Percentiles rank a stretch among this genome's conserved stretches.
Evolutionary conservation across 2,329 filamentous ascomycete genomes (phyloP).

Genomic region (Phaeosphaeria sp.): DNA sequence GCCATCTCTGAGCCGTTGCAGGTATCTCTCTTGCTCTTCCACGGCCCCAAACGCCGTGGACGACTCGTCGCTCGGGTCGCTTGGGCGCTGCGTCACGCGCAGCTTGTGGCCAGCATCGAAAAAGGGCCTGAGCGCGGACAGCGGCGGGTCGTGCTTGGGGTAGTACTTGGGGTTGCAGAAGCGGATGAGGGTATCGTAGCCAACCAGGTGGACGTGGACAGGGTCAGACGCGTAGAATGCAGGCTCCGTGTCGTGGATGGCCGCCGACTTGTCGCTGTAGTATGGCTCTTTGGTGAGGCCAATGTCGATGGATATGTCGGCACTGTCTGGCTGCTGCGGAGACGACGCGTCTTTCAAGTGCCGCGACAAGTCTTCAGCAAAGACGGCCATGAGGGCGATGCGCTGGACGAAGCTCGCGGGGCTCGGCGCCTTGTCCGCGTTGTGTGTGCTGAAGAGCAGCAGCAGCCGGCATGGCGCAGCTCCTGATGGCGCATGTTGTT

Average conservation of each 20-base stretch:
- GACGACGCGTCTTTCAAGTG: constrained; percentile 15
- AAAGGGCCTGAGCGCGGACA: constrained; percentile 66
- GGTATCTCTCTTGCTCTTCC: constrained; percentile 62
- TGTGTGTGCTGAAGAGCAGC: constrained; percentile 68
- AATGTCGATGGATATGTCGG: constrained; percentile 62
- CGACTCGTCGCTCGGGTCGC: constrained; percentile 41
- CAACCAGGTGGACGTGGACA: constrained; percentile 71
- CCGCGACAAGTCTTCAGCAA: constrained; percentile 63
- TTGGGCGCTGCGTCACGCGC: constrained; percentile 68
- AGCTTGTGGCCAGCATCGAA: constrained; percentile 66
- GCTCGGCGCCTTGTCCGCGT: constrained; percentile 70
- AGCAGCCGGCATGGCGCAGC: constrained; percentile 57
- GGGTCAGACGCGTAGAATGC: constrained; percentile 47
- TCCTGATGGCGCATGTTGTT: constrained; percentile 42
- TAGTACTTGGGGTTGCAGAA: constrained; percentile 79
- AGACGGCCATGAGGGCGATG: constrained; percentile 73
- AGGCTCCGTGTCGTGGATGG: constrained; percentile 57
- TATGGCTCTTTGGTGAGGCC: constrained; percentile 75
- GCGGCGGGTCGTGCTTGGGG: constrained; percentile 52
- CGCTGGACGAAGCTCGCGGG: constrained; percentile 73
- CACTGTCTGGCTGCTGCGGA: constrained; percentile 6
- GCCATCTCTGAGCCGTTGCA: constrained; percentile 58
- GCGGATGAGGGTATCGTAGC: constrained; percentile 78
- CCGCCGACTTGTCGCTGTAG: constrained; percentile 74
- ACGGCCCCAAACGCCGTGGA: constrained; percentile 66